A percentile compares a stretch with the other conserved stretches of the same genome.
phyloP scores from a whole-genome alignment of 2,329 filamentous ascomycete genomes.

The Graphiopsis chlorocephala region DNA sequence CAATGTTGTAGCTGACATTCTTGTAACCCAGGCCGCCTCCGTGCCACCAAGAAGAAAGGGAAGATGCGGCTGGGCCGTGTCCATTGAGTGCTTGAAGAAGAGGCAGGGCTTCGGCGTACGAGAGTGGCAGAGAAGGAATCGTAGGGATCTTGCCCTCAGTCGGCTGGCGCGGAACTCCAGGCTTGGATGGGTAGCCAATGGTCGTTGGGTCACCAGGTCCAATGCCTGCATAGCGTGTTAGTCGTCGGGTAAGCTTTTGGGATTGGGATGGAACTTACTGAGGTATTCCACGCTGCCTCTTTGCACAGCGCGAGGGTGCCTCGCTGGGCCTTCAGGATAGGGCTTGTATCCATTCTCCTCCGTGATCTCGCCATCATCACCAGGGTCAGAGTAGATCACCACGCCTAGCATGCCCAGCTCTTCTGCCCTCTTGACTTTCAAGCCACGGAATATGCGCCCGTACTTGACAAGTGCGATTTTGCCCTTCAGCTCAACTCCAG shows the following conservation, averaged over 20 bases:
- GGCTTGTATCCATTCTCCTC: slow-evolving; percentile 74
- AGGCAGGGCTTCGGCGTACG: slow-evolving; percentile 80
- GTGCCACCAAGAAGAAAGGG: slow-evolving; percentile 71
- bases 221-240: slow-evolving; percentile 43
- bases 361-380: slow-evolving; percentile 79
- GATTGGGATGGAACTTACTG: slow-evolving; percentile 34
- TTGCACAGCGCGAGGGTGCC: slow-evolving; percentile 86
- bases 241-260: not conserved
- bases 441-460: slow-evolving; percentile 78
- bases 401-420: slow-evolving; percentile 86
- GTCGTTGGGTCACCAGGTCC: slow-evolving; percentile 78
- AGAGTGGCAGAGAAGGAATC: slow-evolving; percentile 90
- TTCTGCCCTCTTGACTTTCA: slow-evolving; percentile 90
- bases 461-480: slow-evolving; percentile 89
- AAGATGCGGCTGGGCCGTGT: slow-evolving; percentile 72
- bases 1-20: slow-evolving; percentile 80
- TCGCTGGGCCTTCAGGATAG: slow-evolving; percentile 83
- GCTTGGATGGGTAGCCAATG: slow-evolving; percentile 88
- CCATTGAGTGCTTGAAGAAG: slow-evolving; percentile 89
- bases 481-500: slow-evolving; percentile 72
- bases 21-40: slow-evolving; percentile 73
- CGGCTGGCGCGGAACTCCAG: slow-evolving; percentile 74
- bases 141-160: slow-evolving; percentile 69
- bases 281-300: slow-evolving; percentile 73
- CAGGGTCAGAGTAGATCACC: slow-evolving; percentile 83